Evolutionary conservation across 768 basidiomycete genomes (phyloP), one percentile per base, ranked within the genome.

Genomic region (Lactarius vividus): DNA sequence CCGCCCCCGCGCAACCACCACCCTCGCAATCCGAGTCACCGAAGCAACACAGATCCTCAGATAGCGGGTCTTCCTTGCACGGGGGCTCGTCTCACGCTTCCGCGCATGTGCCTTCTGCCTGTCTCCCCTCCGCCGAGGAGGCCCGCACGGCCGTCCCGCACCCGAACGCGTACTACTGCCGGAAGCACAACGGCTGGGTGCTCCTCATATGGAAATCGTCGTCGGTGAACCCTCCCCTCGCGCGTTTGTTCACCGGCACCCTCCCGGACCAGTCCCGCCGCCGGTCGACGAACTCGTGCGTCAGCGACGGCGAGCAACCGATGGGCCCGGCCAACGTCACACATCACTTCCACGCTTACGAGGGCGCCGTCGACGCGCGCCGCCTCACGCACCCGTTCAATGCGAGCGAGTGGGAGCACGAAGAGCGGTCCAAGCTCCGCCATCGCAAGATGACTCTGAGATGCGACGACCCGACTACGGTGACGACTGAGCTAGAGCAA

Each of bases 311-410:
- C 8, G 81, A 81, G n/a, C 79, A 83, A 53, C 74, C 79, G 0
- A 81, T 80, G 63, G 82, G 70, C 56, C 77, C 67, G 59, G 67
- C 71, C 33, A 90, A 92, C 75, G 78, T 82, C 72, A 89, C 90
- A 0, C 92, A 94, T 71, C 92, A 94, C 72, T 93, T 90, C 71
- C 92, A 94, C 74, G 82, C 80, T 62, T 93, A 92, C 70, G 80
- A 81, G 59, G 83, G 80, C 67, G 88, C 89, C 2, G 82, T 92
- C 35, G 88, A 91, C 72, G 81, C 88, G n/a, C 77, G 81, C 55
- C 84, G 83, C 68, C 82, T 94, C 26, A 84, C 82, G 16, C 85
- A 87, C 13, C 85, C 89, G 11, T 81, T 80, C 68, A 80, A 81
- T 62, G 80, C 80, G 39, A 77, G 80, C 63, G 81, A 83, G 69